Evolutionary conservation across 192 early-diverging fungal genomes (phyloP), one percentile per base, ranked within the genome.

Genomic region (Diversispora epigaea): DNA sequence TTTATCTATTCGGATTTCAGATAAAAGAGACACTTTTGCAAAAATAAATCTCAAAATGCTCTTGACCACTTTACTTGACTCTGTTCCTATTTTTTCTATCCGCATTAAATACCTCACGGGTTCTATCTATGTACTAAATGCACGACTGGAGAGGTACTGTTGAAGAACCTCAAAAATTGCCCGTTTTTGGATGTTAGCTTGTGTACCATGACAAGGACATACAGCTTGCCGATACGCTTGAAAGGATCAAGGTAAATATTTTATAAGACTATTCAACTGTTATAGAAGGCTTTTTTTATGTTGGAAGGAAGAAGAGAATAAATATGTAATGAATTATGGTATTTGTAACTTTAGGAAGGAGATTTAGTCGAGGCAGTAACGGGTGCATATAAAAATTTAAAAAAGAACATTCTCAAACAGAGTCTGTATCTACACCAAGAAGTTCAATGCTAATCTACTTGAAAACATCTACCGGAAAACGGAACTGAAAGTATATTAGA

Each of bases 41-140:
- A 50, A 50, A 50, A 50, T 50, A 50, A 50, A 21, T 46, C 43
- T 12, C 41, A 67, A 67, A 68, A 68, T 68, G 65, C 65, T 9
- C n/a, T 68, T 68, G 0, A 68, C 65, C 3, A 68, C 17, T 44
- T 19, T 52, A 11, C 67, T 50, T 68, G 60, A 40, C 12, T 11
- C 45, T 21, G 1, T 9, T 25, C 47, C 67, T 9, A 47, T 68
- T 25, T 68, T 68, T 52, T 45, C 67, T 50, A 68, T 68, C 47
- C 67, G 47, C 17, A 1, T 68, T 32, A 10, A 46, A 52, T 0
- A 3, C 22, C n/a, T 21, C n/a, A 50, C 46, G 11, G 19, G 15
- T 12, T 68, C 67, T 17, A 14, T 68, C 25, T 68, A 68, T 32
- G 46, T 50, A 68, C 46, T 21, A 50, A 68, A 68, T 47, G 47